Base-by-base conservation (phyloP, 805 yeast genomes). In the Sugiyamaella lignohabitans region DNA sequence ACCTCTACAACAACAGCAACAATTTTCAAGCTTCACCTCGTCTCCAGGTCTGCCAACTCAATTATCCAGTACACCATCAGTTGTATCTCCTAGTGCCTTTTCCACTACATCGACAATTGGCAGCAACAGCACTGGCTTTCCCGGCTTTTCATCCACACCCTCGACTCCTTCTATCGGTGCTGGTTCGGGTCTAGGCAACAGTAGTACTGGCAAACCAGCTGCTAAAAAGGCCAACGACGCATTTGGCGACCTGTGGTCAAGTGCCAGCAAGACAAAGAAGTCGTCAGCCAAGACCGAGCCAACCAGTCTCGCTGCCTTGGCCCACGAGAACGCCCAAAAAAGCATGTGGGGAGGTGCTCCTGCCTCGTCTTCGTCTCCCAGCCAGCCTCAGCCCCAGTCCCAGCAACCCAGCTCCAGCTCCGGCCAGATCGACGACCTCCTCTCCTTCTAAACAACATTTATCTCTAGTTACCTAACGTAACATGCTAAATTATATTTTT, bases 181-280 rank as follows among this genome's bases (percentile, higher is more conserved):
- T 35, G 20, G 20, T 16, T n/a, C 38, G 11, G 5, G 5, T 14
- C 5, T 18, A 14, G 18, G 20, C 20, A 14, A 10, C 20, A 16
- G 38, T 38, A 16, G 21, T 27, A 14, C 48, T 4, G n/a, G 40
- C 10, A 40, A 58, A 10, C 45, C 60, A 2, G 43, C 58, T 16
- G 18, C 56, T 38, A 38, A 51, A 40, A 51, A 56, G 46, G 54
- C 51, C 6, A 35, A 35, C 45, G 73, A 69, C 48, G 66, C 65
- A 3, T 69, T 69, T 52, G 69, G 70, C 29, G 65, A 68, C 29
- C 53, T 69, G 41, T 69, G 73, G 73, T 43, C 60, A 27, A 40
- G 60, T 16, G 63, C 67, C 5, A 48, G 54, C 29, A 51, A 52
- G 27, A 44, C 56, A n/a, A 44, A 42, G 19, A 10, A n/a, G 27